Conservation (phyloP, 805 yeast genomes). For the Ogataea siamensis region DNA sequence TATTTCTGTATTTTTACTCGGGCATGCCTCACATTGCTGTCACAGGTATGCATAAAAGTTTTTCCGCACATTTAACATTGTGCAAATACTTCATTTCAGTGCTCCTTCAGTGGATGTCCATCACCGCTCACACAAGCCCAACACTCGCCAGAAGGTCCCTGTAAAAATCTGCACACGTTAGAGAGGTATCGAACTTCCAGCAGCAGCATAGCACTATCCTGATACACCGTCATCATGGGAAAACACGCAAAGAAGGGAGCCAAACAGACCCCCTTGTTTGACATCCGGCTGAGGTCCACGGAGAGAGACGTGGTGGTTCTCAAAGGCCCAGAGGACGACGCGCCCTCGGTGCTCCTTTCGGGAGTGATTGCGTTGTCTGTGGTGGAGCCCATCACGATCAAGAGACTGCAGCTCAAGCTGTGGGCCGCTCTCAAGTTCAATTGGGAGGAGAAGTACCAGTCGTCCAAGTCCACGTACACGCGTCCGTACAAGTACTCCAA, state of each 20-base stretch:
- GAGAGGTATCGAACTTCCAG: too few species aligned
- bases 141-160: too few species aligned
- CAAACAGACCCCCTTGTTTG: slow-evolving; percentile 36
- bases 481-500: slow-evolving; percentile 55
- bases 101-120: background rate
- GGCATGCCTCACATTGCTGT: slow-evolving; percentile 3
- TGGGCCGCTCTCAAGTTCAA: slow-evolving; percentile 65
- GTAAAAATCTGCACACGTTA: too few species aligned
- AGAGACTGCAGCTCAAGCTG: slow-evolving; percentile 60
- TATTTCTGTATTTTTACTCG: too few species aligned
- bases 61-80: slow-evolving; percentile 6
- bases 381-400: slow-evolving; percentile 69
- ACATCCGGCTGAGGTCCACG: slow-evolving; percentile 57
- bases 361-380: slow-evolving; percentile 80
- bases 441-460: slow-evolving; percentile 55
- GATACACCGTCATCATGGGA: slow-evolving; percentile 12
- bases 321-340: slow-evolving; percentile 75
- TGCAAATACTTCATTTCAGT: background rate
- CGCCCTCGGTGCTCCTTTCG: slow-evolving; percentile 68
- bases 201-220: too few species aligned
- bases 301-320: slow-evolving; percentile 79
- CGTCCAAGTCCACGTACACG: slow-evolving; percentile 42
- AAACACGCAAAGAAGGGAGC: slow-evolving; percentile 23
- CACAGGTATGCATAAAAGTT: slow-evolving; percentile 11
- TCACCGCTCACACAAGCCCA: background rate